These are phyloP conservation scores for Collybia mongolica DNA, from an alignment of 768 basidiomycete genomes.

Conservation along the genomic window DNA sequence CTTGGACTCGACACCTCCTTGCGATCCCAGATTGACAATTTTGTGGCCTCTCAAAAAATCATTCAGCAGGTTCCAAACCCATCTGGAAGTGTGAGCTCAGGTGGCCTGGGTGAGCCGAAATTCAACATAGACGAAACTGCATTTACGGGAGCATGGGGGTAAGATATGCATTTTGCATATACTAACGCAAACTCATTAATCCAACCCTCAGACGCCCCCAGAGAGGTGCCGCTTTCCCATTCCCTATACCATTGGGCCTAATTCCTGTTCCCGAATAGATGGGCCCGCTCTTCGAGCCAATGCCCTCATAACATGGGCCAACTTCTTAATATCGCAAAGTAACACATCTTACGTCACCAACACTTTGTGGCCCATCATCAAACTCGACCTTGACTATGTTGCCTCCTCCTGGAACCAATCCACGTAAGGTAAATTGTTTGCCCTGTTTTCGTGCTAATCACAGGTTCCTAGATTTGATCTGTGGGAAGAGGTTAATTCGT, in stretches of 20 bases:
- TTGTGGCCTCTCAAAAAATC: slow-evolving; percentile 44
- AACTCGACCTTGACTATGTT: slow-evolving; percentile 77
- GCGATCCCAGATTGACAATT: slow-evolving; percentile 50
- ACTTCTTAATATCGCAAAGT: slow-evolving; percentile 49
- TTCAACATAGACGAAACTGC: slow-evolving; percentile 64
- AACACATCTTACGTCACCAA: slow-evolving; percentile 46
- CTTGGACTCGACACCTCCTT: slow-evolving; percentile 50
- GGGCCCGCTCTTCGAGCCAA: slow-evolving; percentile 72
- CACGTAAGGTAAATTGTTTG: slow-evolving; percentile 25
- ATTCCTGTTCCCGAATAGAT: slow-evolving; percentile 37
- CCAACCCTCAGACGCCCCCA: slow-evolving; percentile 46
- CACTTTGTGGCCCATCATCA: slow-evolving; percentile 69
- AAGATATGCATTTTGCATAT: slow-evolving; percentile 1
- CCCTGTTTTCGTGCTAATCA: neutral
- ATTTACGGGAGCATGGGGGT: slow-evolving; percentile 52
- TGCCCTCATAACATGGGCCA: slow-evolving; percentile 66
- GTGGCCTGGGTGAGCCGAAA: slow-evolving; percentile 77
- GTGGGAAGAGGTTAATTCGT: slow-evolving; percentile 72
- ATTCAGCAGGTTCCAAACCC: slow-evolving; percentile 69
- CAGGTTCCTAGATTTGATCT: slow-evolving; percentile 61
- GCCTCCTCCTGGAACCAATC: slow-evolving; percentile 65
- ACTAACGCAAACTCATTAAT: neutral
- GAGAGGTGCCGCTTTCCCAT: slow-evolving; percentile 35
- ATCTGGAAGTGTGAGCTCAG: slow-evolving; percentile 55
- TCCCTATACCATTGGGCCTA: neutral